Evolutionary conservation across 202 grass and related monocot species (phyloP), one percentile per base, ranked within the genome.

Genomic region (Hordeum pubiflorum): DNA sequence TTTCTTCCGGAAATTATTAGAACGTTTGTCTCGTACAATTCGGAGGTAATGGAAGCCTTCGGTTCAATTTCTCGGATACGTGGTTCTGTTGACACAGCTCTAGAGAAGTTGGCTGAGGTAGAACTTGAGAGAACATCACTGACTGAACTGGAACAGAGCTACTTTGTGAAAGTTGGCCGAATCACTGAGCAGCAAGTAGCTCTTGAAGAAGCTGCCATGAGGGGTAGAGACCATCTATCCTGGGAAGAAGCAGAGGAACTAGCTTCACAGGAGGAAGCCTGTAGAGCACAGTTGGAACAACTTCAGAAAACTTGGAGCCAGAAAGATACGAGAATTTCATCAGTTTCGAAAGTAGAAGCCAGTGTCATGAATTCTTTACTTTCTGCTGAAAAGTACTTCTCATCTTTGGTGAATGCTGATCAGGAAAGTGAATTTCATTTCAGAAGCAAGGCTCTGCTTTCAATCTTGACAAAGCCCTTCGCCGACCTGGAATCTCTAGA

Each of bases 201-300:
- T 83, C 94, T 97, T 85, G 90, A 90, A 89, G 86, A 94, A 85
- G 94, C 92, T 87, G 94, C 91, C 61, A 55, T 71, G 14, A 91
- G 67, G 75, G 91, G 94, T 40, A 93, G 91, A 77, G 94, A 97
- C 81, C 88, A 97, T 86, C 81, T 97, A 64, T 97, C 94, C 81
- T 97, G 94, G 94, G 94, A 97, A 94, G 95, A 97, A 90, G 95
- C 95, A 64, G 95, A 97, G 77, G 95, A 97, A 82, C 79, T 97
- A 68, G 92, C 95, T 83, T 97, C 95, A 1, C 90, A 94, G 74
- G 95, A 94, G 89, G 95, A 97, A 87, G 84, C 92, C 66, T 97
- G 92, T 78, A 94, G 90, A 69, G 61, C 90, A 85, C 84, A 97
- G 79, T 86, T 97, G 82, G 90, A 97, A 32, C 92, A 93, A 79